Evolutionary conservation across 352 stramenopile species (phyloP), one percentile per base, ranked within the genome.

Genomic region (Halophytophthora batemanensis): DNA sequence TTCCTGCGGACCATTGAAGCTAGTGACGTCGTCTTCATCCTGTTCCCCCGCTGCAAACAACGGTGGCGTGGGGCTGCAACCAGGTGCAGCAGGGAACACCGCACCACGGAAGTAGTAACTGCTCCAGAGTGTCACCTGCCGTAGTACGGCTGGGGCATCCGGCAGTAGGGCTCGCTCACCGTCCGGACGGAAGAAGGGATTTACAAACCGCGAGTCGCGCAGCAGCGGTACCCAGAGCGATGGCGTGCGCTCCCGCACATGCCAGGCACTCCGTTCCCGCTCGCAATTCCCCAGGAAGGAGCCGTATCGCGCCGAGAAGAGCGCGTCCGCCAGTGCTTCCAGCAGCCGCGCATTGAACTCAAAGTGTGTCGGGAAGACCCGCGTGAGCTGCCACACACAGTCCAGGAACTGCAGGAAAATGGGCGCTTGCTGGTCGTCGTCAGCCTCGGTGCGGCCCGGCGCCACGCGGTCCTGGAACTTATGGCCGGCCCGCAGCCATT

Each of bases 341-440:
- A 96, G 66, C 46, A 96, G 61, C 14, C 61, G 51, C 4, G 69
- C 58, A 31, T 82, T 95, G 56, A 96, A 96, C 51, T 96, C 83
- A 54, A 96, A 96, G 53, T 81, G 74, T 11, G 77, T 90, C 13
- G 87, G 87, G 39, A 83, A 95, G 51, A 93, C 71, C 0, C 74
- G 72, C 44, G 71, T 65, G 1, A 97, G 50, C 50, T 96, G 87
- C 79, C 80, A 95, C 3, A 96, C 73, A 38, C 77, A 92, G 59
- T 97, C 89, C 5, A 97, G 58, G 51, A 96, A 97, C 59, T 96
- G 87, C 13, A 96, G 53, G 36, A 96, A 96, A 35, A 97, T 78
- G 0, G 89, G 89, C 1, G 81, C 82, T 45, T 93, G 78, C 49
- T 72, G 54, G 14, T 72, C 64, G 44, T 96, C 87, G 28, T 93